Evolutionary conservation across 164 flowering plant species (phyloP), one percentile per base, ranked within the genome.

Genomic region (Macadamia integrifolia): DNA sequence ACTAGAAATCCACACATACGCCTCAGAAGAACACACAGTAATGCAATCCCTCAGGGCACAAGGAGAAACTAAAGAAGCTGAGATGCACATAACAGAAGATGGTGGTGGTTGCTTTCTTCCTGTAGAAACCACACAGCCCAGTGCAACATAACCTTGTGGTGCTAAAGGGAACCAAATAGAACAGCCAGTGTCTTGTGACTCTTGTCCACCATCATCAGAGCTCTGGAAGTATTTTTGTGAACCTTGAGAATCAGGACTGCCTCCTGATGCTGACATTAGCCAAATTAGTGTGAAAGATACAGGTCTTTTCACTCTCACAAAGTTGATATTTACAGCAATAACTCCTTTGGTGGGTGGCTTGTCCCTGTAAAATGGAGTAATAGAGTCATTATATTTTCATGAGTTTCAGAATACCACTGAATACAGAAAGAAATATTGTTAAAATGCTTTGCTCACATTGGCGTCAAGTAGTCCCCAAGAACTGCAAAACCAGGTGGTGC

Each of bases 261-360:
- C 81, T 50, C 15, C 73, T 28, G 77, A 69, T 58, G 69, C 69
- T 49, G 69, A 56, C 40, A 79, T 69, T 62, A 97, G 80, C 96
- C 97, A 95, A 58, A 95, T 77, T 56, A 80, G 79, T 77, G 75
- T 87, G 75, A 88, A 92, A 65, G 91, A 85, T 71, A 81, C 64
- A 14, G 99, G 97, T 70, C 84, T 87, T 79, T 91, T 92, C 66
- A 95, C 86, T 82, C 89, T 84, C 35, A 74, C 83, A 68, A 83
- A 78, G 76, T 81, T 85, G 56, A 85, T 83, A 76, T 95, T 95
- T 29, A 95, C 88, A 58, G 92, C 92, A 71, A 92, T 66, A 68
- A 92, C 97, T 75, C 93, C 96, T 80, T 85, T 95, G 17, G 90
- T 76, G 61, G 99, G 99, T 58, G 99, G 98, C 79, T 92, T 91